These are phyloP conservation scores for Colletotrichum sp. DNA, from an alignment of 2,329 filamentous ascomycete species.

Conservation along the genomic window DNA sequence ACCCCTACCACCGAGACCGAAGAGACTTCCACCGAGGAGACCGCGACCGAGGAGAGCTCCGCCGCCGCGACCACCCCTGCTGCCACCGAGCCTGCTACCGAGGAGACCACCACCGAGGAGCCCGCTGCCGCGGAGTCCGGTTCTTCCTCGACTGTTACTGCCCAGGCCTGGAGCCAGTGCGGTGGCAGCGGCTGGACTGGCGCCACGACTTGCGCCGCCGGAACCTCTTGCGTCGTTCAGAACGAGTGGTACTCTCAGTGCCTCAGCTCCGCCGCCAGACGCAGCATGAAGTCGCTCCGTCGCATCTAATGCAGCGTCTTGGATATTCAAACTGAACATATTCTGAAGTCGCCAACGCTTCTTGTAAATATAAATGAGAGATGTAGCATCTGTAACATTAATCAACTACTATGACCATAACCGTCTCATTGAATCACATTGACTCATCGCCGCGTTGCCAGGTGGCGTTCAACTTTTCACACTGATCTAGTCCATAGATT, in stretches of 20 bases:
- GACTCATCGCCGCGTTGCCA: too few relatives aligned
- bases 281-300: neutral
- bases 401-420: neutral
- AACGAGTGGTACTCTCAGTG: conserved; percentile 60
- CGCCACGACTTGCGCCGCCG: conserved; percentile 27
- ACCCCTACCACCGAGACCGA: neutral
- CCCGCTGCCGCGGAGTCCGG: neutral
- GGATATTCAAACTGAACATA: neutral
- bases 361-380: neutral
- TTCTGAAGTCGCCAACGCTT: neutral
- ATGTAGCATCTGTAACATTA: neutral
- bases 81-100: neutral
- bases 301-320: neutral
- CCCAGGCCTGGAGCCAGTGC: conserved; percentile 26
- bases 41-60: neutral
- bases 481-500: too few relatives aligned
- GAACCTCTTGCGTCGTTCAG: conserved; percentile 20
- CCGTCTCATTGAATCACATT: neutral
- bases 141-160: neutral
- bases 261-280: conserved; percentile 38
- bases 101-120: neutral
- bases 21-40: neutral
- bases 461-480: too few relatives aligned
- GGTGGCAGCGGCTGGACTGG: conserved; percentile 29
- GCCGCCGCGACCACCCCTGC: neutral